Conservation (phyloP, 2,329 filamentous ascomycete species). For the Trichophaea hybrida region DNA sequence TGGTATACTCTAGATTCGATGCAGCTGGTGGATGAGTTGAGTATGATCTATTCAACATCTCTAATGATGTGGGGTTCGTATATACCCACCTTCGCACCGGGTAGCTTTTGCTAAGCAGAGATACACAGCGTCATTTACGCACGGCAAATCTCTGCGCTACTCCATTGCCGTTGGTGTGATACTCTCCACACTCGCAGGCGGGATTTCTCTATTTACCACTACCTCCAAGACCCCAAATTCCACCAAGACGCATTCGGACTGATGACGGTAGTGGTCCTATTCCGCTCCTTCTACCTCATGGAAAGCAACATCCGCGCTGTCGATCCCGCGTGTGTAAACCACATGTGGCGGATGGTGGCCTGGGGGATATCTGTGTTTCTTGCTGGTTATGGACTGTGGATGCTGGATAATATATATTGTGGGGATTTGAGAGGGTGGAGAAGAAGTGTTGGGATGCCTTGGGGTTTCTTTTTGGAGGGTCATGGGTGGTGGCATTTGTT, state of each 20-base stretch:
- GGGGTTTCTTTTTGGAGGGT: constrained; percentile 52
- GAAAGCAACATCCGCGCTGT: constrained; percentile 42
- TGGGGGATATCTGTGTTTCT: constrained; percentile 58
- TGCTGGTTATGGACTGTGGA: constrained; percentile 63
- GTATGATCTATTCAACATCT: constrained; percentile 47
- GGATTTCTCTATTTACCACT: constrained; percentile 69
- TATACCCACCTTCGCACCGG: not conserved
- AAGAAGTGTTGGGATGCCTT: constrained; percentile 56
- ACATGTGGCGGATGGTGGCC: constrained; percentile 64
- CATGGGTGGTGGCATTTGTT: constrained; percentile 49
- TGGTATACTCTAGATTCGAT: constrained; percentile 37
- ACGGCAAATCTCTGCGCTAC: constrained; percentile 42
- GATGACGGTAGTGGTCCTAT: constrained; percentile 54
- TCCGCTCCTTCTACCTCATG: constrained; percentile 66
- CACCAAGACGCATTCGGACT: constrained; percentile 67
- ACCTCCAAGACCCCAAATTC: constrained; percentile 67
- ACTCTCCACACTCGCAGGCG: constrained; percentile 43
- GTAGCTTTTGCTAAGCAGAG: not conserved
- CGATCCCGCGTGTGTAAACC: constrained; percentile 40
- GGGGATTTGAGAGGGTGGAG: constrained; percentile 49
- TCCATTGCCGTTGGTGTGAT: constrained; percentile 43
- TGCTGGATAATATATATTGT: constrained; percentile 65
- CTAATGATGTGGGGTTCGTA: constrained; percentile 33
- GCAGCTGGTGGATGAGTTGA: constrained; percentile 46
- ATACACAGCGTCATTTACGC: constrained; percentile 52